Percentiles rank a stretch among this genome's conserved stretches.
These are phyloP conservation scores for Byssothecium circinans DNA, from an alignment of 2,329 filamentous ascomycete species.

Conservation along the genomic window DNA sequence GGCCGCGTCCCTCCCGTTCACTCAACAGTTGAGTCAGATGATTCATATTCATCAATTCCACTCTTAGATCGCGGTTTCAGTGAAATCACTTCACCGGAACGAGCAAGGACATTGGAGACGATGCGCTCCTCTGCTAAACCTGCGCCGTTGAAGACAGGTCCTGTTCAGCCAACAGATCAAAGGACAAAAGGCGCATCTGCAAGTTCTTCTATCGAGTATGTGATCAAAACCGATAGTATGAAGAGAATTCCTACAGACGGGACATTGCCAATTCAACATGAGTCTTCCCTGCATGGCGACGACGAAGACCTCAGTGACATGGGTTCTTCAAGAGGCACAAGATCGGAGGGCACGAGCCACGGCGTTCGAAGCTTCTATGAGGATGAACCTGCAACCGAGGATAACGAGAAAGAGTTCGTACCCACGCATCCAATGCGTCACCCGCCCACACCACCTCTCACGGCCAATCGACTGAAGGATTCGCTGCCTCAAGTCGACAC, in stretches of 20 bases:
- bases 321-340: slow-evolving; percentile 53
- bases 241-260: slow-evolving; percentile 50
- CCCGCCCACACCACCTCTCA: slow-evolving; percentile 50
- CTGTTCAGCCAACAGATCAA: slow-evolving; percentile 17
- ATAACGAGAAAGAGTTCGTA: slow-evolving; percentile 32
- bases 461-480: slow-evolving; percentile 36
- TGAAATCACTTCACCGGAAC: slow-evolving; percentile 22
- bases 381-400: slow-evolving; percentile 46
- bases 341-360: slow-evolving; percentile 39
- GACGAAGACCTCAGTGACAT: slow-evolving; percentile 59
- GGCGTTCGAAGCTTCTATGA: slow-evolving; percentile 54
- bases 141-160: slow-evolving; percentile 31
- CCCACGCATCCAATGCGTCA: slow-evolving; percentile 40
- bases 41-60: slow-evolving; percentile 76
- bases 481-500: slow-evolving; percentile 23
- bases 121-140: slow-evolving; percentile 51
- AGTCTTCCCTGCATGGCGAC: slow-evolving; percentile 57
- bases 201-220: slow-evolving; percentile 54
- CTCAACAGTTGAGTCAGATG: slow-evolving; percentile 62
- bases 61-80: slow-evolving; percentile 67
- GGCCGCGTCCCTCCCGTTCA: slow-evolving; percentile 23
- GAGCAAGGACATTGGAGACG: slow-evolving; percentile 45
- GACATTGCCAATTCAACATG: slow-evolving; percentile 41
- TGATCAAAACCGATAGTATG: slow-evolving; percentile 56
- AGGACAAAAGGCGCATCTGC: slow-evolving; percentile 37